Percentiles rank a stretch among this genome's conserved stretches.
phyloP scores from a whole-genome alignment of 1,139 yeast genomes.

The Geotrichum europaeum region DNA sequence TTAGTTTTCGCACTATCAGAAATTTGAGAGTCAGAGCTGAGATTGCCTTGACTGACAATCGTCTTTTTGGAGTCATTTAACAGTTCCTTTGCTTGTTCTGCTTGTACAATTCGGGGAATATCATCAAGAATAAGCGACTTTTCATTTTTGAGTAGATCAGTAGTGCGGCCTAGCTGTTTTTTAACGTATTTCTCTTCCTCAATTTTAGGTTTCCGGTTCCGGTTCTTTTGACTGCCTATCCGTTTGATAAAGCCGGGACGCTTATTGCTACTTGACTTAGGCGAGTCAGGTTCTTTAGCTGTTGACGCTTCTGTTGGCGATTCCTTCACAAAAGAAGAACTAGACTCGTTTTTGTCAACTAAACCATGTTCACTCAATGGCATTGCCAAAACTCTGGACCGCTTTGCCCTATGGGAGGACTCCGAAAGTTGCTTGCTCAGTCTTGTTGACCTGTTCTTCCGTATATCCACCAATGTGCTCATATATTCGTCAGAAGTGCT shows the following conservation, averaged over 20 bases:
- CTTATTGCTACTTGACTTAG: not conserved
- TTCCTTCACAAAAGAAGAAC: constrained; percentile 16
- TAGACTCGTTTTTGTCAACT: constrained; percentile 25
- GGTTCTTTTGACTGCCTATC: constrained; percentile 11
- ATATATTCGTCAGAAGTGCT: constrained; percentile 39
- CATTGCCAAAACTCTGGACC: constrained; percentile 46
- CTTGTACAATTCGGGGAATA: constrained; percentile 93
- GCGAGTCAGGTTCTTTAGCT: not conserved
- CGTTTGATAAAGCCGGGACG: constrained; percentile 15
- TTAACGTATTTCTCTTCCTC: constrained; percentile 40
- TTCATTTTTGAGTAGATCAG: constrained; percentile 69
- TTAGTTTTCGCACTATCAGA: constrained; percentile 24
- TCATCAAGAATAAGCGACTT: constrained; percentile 89
- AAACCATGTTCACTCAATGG: constrained; percentile 35
- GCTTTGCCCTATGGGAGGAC: constrained; percentile 53
- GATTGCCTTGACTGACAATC: not conserved
- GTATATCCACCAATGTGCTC: constrained; percentile 69
- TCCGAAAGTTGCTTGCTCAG: constrained; percentile 60
- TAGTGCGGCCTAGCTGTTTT: constrained; percentile 44
- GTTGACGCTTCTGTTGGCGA: not conserved
- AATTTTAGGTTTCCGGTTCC: constrained; percentile 29
- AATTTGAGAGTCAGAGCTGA: constrained; percentile 15
- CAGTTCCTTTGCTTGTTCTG: constrained; percentile 91
- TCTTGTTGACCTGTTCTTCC: constrained; percentile 67
- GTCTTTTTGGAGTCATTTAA: not conserved